A percentile compares a stretch with the other conserved stretches of the same genome.
Evolutionary conservation across 140 eudicot genomes (phyloP).

Genomic region (Cichorium intybus): DNA sequence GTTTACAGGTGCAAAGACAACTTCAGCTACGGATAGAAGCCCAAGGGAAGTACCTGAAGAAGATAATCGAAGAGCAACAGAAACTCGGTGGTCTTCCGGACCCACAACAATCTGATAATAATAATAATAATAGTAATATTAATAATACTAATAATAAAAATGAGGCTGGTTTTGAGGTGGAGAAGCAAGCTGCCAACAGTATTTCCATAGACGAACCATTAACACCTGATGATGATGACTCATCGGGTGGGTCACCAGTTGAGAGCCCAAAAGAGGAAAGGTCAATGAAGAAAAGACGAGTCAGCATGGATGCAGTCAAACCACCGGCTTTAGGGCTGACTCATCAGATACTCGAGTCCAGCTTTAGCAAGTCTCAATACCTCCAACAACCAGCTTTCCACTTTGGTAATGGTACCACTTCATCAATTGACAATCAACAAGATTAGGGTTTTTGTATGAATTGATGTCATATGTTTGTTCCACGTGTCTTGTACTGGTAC

Average conservation of each 20-base stretch:
- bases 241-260: conserved; percentile 34
- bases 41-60: conserved; percentile 84
- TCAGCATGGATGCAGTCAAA: conserved; percentile 8
- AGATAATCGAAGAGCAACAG: conserved; percentile 90
- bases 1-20: conserved; percentile 73
- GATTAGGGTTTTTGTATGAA: too few relatives aligned
- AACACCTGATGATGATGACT: conserved; percentile 44
- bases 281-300: conserved; percentile 46
- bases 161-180: conserved; percentile 28
- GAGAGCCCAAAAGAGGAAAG: conserved; percentile 1
- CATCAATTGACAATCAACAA: conserved; percentile 24
- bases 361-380: conserved; percentile 24
- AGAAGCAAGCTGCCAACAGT: conserved; percentile 31
- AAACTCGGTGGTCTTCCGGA: conserved; percentile 57
- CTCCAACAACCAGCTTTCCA: conserved; percentile 16
- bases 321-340: conserved; percentile 7
- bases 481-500: too few relatives aligned
- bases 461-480: too few relatives aligned
- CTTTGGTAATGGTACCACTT: neutral
- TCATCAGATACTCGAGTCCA: conserved; percentile 52
- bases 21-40: conserved; percentile 89
- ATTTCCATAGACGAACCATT: conserved; percentile 53
- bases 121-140: conserved; percentile 5
- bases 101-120: conserved; percentile 17
- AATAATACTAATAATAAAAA: conserved; percentile 46